Conservation (phyloP, 2,329 filamentous ascomycete species). For the Emericellopsis cladophorae region DNA sequence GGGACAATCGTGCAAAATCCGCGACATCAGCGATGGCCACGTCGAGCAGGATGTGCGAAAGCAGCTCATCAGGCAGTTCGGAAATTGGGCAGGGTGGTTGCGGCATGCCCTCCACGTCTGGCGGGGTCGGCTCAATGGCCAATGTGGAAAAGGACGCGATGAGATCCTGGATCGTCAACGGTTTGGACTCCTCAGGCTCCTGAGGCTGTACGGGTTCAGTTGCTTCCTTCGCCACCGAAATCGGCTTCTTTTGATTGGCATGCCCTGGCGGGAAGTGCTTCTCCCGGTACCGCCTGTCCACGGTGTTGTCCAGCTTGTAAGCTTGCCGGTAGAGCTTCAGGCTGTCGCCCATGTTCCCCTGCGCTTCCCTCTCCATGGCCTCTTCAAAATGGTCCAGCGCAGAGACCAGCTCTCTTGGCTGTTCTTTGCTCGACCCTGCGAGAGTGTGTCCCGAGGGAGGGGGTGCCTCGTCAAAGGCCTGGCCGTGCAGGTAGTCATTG, state of each 20-base stretch:
- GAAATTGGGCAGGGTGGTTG: constrained; percentile 72
- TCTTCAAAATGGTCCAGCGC: constrained; percentile 88
- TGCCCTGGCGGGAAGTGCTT: constrained; percentile 72
- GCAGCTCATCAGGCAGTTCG: constrained; percentile 67
- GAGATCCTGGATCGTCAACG: constrained; percentile 41
- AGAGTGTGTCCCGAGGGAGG: constrained; percentile 5
- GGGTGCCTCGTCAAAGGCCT: constrained; percentile 17
- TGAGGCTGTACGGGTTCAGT: not conserved
- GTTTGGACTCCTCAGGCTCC: not conserved
- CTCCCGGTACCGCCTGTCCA: constrained; percentile 78
- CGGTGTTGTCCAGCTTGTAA: constrained; percentile 75
- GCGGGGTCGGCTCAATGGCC: constrained; percentile 53
- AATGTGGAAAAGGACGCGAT: constrained; percentile 63
- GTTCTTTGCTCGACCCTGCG: constrained; percentile 3
- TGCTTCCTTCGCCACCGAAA: constrained; percentile 22
- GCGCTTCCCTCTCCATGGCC: constrained; percentile 77
- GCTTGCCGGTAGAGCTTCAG: constrained; percentile 79
- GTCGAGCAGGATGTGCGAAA: constrained; percentile 65
- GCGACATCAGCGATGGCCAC: constrained; percentile 65
- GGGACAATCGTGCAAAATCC: constrained; percentile 60
- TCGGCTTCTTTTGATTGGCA: constrained; percentile 25
- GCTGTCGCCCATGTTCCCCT: constrained; percentile 81
- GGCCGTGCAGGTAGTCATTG: constrained; percentile 18
- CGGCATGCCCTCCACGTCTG: constrained; percentile 58
- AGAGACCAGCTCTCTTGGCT: constrained; percentile 44